Conservation (phyloP, 2,329 filamentous ascomycete genomes). For the Fusarium haematococcum region DNA sequence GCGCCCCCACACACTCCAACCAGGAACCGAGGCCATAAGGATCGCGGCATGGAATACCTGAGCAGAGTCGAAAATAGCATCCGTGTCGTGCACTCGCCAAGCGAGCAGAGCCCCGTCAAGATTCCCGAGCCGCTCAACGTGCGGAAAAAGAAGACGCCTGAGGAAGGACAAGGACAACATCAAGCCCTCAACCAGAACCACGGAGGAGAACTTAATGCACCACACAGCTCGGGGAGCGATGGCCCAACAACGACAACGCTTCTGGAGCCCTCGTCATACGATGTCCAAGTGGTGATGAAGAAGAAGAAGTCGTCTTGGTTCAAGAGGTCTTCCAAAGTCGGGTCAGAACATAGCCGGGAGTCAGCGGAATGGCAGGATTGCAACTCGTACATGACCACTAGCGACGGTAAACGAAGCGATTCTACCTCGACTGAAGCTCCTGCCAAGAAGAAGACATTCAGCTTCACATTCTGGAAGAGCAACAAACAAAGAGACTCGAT, state of each 20-base stretch:
- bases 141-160: conserved; percentile 55
- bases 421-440: conserved; percentile 39
- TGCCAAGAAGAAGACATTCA: conserved; percentile 65
- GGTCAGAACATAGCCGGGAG: conserved; percentile 38
- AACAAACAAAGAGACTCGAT: conserved; percentile 57
- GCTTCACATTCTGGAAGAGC: conserved; percentile 67
- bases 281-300: conserved; percentile 39
- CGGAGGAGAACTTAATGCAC: conserved; percentile 19
- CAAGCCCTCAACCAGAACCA: conserved; percentile 29
- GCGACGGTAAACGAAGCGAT: conserved; percentile 42
- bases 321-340: conserved; percentile 58
- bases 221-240: conserved; percentile 3
- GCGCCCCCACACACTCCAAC: conserved; percentile 55
- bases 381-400: conserved; percentile 39
- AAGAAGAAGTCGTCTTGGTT: conserved; percentile 67
- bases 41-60: conserved; percentile 58
- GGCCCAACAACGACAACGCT: conserved; percentile 22
- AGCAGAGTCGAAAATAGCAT: conserved; percentile 64
- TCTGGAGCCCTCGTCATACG: conserved; percentile 27
- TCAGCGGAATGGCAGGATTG: conserved; percentile 45
- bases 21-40: conserved; percentile 47
- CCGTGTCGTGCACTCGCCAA: conserved; percentile 65
- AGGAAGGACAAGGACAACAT: conserved; percentile 35
- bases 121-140: conserved; percentile 56
- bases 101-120: conserved; percentile 49